phyloP scores from a whole-genome alignment of 495 filamentous ascomycete genomes.

The Penicillium robsamsonii region DNA sequence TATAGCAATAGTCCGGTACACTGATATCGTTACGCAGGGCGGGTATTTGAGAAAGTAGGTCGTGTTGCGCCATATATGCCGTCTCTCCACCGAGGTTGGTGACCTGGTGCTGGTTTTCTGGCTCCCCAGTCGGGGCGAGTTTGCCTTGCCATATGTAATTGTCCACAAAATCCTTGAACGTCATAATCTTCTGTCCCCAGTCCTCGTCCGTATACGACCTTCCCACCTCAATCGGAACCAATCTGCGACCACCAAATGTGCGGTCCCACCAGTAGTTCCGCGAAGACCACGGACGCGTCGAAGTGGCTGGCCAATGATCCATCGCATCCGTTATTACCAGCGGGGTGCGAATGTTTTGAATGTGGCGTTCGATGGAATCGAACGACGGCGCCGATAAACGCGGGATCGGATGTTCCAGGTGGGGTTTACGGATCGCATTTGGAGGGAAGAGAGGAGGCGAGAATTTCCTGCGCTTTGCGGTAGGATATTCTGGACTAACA shows the following conservation, averaged over 20 bases:
- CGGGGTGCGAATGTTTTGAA: constrained; percentile 55
- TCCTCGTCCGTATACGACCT: constrained; percentile 79
- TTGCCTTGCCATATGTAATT: constrained; percentile 49
- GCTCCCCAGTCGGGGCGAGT: neutral
- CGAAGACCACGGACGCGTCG: constrained; percentile 64
- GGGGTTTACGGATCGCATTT: constrained; percentile 29
- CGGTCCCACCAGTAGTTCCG: constrained; percentile 70
- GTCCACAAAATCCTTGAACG: constrained; percentile 71
- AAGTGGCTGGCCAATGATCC: constrained; percentile 76
- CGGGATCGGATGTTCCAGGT: constrained; percentile 37
- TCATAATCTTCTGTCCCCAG: constrained; percentile 83
- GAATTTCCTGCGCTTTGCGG: constrained; percentile 35
- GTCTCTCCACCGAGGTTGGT: constrained; percentile 24
- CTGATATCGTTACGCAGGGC: constrained; percentile 70
- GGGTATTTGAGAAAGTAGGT: constrained; percentile 81
- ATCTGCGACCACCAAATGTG: constrained; percentile 72
- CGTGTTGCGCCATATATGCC: constrained; percentile 92
- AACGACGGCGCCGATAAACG: constrained; percentile 48
- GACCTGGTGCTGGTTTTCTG: constrained; percentile 7
- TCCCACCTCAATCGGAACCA: constrained; percentile 89
- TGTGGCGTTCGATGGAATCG: constrained; percentile 62
- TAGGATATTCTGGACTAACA: neutral
- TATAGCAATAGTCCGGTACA: constrained; percentile 85
- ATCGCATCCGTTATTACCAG: constrained; percentile 66
- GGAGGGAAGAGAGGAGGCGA: constrained; percentile 44